Base-by-base conservation (phyloP, 169 alveolate species). In the Eimeria maxima region DNA sequence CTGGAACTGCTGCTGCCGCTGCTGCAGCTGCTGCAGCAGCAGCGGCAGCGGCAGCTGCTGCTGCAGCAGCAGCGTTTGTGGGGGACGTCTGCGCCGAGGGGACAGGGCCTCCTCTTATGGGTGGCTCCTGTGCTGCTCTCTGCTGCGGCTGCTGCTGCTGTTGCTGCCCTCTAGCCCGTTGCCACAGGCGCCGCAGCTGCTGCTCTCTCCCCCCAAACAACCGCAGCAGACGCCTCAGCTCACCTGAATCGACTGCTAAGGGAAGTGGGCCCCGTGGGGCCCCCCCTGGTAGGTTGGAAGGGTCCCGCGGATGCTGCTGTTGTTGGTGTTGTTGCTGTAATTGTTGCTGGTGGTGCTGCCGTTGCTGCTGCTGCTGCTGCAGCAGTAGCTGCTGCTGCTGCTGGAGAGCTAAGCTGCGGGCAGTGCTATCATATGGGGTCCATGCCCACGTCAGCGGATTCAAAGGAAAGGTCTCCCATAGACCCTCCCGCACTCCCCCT, bases 161-260 rank as follows among this genome's bases (percentile, higher is more conserved):
- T n/a, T 24, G 63, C 18, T 50, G 88, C 45, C 65, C 88, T 38
- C 88, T 73, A 13, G 83, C 33, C 10, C 74, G 74, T 47, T 24
- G 83, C 50, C n/a, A 29, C 10, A 73, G 18, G 83, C 65, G 8
- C 18, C 88, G 88, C 67, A 78, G 57, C 57, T 50, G 57, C 57
- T 50, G 57, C 57, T 50, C 18, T 50, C 57, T 50, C 57, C 57
- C 57, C 33, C 88, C 91, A 83, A 83, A 83, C 50, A 50, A 50
- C 71, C 74, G 91, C 91, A 83, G 76, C 91, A 83, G 42, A n/a
- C 50, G 4, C 33, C 53, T 71, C 71, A 83, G 33, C 24, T 83
- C 55, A 6, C 27, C 22, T 14, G 76, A 42, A 5, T 50, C n/a
- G n/a, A n/a, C 91, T 14, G 50, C 71, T n/a, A 50, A 24, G 33